Evolutionary conservation across 441 rosid species (phyloP), one percentile per base, ranked within the genome.

Genomic region (Arabidopsis hybrid): DNA sequence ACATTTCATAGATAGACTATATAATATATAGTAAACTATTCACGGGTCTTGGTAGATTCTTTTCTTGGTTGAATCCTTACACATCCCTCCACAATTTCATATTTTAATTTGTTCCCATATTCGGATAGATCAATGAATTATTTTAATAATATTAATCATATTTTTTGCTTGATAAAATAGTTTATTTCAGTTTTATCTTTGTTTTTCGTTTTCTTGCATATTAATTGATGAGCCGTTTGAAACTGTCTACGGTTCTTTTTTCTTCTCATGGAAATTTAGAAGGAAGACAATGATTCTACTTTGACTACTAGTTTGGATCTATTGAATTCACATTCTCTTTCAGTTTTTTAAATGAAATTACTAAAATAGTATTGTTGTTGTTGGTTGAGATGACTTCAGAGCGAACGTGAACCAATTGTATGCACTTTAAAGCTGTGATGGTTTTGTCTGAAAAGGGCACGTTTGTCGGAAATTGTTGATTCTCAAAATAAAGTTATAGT

Each of bases 221-320:
- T 9, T 29, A 67, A 40, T 60, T n/a, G 39, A n/a, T 59, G 61
- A 58, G 17, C 66, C 45, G 47, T 59, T 67, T 59, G 46, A 52
- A 56, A 55, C 9, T 35, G 58, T 38, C 5, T 5, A 49, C n/a
- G 3, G 26, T 34, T 72, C 62, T 31, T 66, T 58, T 38, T 26
- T 7, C 18, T 73, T 21, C 8, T 34, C 47, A 8, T 1, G 43
- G 18, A 51, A 74, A 60, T 42, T 40, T 39, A 59, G 31, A 36
- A 59, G 63, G 63, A 38, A 17, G 13, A 7, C 6, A 26, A 68
- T 69, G 65, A 69, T 62, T 43, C 46, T 47, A 38, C 66, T 76
- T 69, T 76, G 79, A 69, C 75, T 63, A 56, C 59, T 76, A 18
- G 32, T 69, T 76, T 71, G 80, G 61, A 70, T 70, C 67, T 65